Base-by-base conservation (phyloP, 2,329 filamentous ascomycete genomes). In the Orbilia quercus region DNA sequence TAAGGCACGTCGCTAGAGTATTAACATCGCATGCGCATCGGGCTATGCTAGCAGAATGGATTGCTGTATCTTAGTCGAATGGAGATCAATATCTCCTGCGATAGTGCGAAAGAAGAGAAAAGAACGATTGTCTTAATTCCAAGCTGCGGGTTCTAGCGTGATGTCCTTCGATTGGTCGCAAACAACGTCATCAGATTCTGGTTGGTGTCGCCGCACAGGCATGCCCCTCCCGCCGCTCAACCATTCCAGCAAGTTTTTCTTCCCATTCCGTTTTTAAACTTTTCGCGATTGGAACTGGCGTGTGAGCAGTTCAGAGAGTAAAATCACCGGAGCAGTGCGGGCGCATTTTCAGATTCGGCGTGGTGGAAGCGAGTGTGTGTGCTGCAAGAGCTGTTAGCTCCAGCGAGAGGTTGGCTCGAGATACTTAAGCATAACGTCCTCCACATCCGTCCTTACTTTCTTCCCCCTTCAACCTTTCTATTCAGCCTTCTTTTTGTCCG, bases 281-380 rank as follows among this genome's bases (percentile, higher is more conserved):
- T 54, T 14, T 63, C 59, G 23, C 40, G 36, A 36, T 16, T 38
- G 6, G 55, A 38, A 7, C 28, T 34, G 28, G 48, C 22, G 48
- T 16, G 25, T 53, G 20, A 36, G 20, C 48, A 36, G 20, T 23
- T 3, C 25, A 55, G 36, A 40, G 22, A 55, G 6, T 34, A 31
- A 67, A 59, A 23, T 67, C 63, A 45, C 63, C 63, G 63, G 63
- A 42, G 53, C 16, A 31, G 45, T 51, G 45, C 63, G 63, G 63
- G 53, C 45, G 45, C 62, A 47, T 40, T 28, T 42, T 67, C 63
- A 59, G 51, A 28, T 67, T 67, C 11, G 48, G 63, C 36, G 44
- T 48, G 63, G 54, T 59, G 34, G 63, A 67, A 67, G 63, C 63
- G 63, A 66, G 44, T 28, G 7, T 48, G 25, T 34, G 16, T 11